Conservation (phyloP, 208 protist genomes). For the Strigomonas oncopelti region DNA sequence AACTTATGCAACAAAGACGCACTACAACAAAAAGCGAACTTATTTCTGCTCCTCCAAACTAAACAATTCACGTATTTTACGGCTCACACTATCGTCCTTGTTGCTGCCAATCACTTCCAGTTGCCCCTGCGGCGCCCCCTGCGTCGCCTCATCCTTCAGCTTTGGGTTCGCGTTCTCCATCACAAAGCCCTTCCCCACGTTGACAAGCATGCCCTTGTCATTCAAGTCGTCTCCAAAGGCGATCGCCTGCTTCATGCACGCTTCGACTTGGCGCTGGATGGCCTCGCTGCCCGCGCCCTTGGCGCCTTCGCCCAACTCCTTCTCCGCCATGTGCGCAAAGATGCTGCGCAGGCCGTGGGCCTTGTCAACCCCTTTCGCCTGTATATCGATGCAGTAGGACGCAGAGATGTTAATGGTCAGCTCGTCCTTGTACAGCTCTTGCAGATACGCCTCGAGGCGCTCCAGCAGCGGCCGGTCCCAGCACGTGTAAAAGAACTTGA, state of each 20-base stretch:
- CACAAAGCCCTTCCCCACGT: constrained; percentile 42
- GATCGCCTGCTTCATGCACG: constrained; percentile 25
- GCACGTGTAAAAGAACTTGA: constrained; percentile 30
- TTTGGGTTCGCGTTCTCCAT: constrained; percentile 48
- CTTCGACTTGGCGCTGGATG: constrained; percentile 13
- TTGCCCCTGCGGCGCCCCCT: constrained; percentile 11
- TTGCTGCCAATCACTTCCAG: constrained; percentile 44
- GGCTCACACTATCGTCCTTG: constrained; percentile 41
- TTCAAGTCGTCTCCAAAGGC: constrained; percentile 65
- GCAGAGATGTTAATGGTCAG: constrained; percentile 35
- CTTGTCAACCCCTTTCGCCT: constrained; percentile 34
- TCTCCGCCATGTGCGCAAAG: constrained; percentile 9
- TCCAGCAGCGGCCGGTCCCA: constrained; percentile 27
- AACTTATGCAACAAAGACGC: background rate
- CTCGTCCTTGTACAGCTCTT: constrained; percentile 21
- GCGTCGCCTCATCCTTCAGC: constrained; percentile 18
- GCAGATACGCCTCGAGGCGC: constrained; percentile 13
- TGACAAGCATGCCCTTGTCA: constrained; percentile 44
- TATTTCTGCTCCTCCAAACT: background rate
- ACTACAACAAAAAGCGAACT: background rate
- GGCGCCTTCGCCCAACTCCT: constrained; percentile 19
- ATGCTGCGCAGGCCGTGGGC: constrained; percentile 19
- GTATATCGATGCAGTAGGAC: constrained; percentile 36
- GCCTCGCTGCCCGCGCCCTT: background rate
- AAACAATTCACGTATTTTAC: constrained; percentile 46